A percentile compares a stretch with the other conserved stretches of the same genome.
Evolutionary conservation across 169 alveolate genomes (phyloP).

Genomic region (Cryptosporidium bovis): DNA sequence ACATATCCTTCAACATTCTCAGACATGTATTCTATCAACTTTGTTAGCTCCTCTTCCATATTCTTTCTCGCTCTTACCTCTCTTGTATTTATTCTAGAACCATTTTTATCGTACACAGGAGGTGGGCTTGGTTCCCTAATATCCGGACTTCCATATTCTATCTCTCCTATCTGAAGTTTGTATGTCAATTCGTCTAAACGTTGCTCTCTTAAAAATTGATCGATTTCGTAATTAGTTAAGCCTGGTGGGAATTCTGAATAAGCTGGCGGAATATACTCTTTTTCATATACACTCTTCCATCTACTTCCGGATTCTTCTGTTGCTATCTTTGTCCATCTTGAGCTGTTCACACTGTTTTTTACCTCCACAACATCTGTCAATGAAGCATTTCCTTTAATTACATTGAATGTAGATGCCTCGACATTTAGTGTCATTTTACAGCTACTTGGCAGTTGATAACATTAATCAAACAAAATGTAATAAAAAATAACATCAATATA

Average conservation of each 20-base stretch:
- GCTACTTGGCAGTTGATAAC: neutral
- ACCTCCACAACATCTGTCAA: neutral
- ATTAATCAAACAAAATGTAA: neutral
- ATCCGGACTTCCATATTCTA: conserved; percentile 91
- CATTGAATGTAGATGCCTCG: neutral
- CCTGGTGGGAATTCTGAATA: conserved; percentile 91
- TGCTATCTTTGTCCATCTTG: conserved; percentile 51
- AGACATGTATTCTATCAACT: conserved; percentile 88
- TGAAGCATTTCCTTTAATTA: neutral
- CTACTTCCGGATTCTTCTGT: conserved; percentile 11
- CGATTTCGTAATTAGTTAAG: conserved; percentile 86
- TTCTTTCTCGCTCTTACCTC: conserved; percentile 88
- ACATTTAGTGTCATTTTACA: neutral
- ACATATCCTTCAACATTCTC: conserved; percentile 87
- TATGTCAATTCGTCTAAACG: conserved; percentile 88
- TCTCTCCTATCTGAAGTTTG: conserved; percentile 85
- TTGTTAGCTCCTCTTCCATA: conserved; percentile 88
- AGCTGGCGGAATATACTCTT: conserved; percentile 90
- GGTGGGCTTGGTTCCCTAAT: conserved; percentile 93
- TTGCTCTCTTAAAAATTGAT: conserved; percentile 91
- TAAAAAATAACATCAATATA: too few species aligned
- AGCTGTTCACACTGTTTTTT: conserved; percentile 1
- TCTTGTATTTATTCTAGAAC: conserved; percentile 90
- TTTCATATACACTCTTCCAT: conserved; percentile 78
- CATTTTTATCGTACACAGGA: conserved; percentile 89